These are phyloP conservation scores for Patellaria atrata DNA, from an alignment of 495 filamentous ascomycete genomes.

Conservation along the genomic window DNA sequence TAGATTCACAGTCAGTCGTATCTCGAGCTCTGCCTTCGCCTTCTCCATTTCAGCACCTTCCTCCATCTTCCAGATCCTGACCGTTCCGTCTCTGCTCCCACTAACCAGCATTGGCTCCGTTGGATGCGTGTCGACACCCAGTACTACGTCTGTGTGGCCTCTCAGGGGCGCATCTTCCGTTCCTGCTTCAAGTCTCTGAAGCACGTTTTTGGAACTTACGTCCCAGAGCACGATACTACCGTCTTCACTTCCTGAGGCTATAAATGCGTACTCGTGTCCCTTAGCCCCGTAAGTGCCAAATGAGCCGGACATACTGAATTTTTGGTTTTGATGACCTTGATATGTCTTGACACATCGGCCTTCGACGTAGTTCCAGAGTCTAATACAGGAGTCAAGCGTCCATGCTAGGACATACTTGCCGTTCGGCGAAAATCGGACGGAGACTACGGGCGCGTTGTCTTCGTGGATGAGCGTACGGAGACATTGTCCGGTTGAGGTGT, in stretches of 20 bases:
- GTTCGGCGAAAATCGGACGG: conserved; percentile 84
- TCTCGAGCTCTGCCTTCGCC: no score
- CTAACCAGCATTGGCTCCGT: conserved; percentile 26
- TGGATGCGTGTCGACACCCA: conserved; percentile 59
- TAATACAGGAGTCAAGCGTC: conserved; percentile 76
- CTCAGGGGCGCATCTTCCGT: no score
- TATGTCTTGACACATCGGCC: conserved; percentile 90
- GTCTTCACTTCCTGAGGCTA: conserved; percentile 76
- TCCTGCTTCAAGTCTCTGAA: conserved; percentile 45
- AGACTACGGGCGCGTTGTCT: conserved; percentile 84
- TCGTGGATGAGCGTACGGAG: conserved; percentile 88
- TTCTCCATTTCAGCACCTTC: no score
- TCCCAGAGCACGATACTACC: conserved; percentile 81
- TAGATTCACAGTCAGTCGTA: no score
- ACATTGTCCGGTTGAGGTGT: conserved; percentile 90
- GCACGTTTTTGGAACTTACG: conserved; percentile 63
- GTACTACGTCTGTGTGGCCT: conserved; percentile 67
- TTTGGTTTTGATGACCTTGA: conserved; percentile 77
- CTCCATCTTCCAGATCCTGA: conserved; percentile 45
- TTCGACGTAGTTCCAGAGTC: conserved; percentile 87
- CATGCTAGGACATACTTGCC: conserved; percentile 84
- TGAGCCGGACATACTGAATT: conserved; percentile 65
- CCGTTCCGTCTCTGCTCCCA: conserved; percentile 47
- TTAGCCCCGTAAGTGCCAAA: conserved; percentile 50
- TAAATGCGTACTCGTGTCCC: conserved; percentile 38